Conservation (phyloP, 2,329 filamentous ascomycete genomes). For the Coniochaeta sp. region DNA sequence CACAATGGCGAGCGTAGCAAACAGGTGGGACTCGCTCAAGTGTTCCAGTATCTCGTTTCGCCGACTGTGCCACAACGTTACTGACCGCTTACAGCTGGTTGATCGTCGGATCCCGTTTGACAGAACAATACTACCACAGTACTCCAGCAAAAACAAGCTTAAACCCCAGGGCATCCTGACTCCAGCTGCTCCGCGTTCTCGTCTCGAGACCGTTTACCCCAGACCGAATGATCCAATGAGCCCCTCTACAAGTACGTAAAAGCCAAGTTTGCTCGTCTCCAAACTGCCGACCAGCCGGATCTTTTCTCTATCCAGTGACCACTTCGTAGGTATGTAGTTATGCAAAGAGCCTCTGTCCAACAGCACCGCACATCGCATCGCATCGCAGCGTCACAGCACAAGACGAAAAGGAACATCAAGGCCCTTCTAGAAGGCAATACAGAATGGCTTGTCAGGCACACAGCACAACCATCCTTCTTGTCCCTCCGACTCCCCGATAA, state of each 20-base stretch:
- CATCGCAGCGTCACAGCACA: background rate
- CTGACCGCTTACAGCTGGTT: no score
- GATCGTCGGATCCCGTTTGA: background rate
- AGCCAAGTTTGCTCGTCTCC: no score
- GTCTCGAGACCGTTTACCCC: background rate
- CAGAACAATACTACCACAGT: slow-evolving; percentile 1
- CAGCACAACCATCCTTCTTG: background rate
- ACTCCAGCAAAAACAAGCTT: slow-evolving; percentile 1
- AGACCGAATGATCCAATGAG: background rate
- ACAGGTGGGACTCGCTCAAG: background rate
- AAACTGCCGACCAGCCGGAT: no score
- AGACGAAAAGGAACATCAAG: background rate
- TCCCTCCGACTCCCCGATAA: background rate
- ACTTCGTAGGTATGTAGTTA: background rate
- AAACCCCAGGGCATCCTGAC: no score
- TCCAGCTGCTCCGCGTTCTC: background rate
- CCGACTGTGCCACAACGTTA: no score
- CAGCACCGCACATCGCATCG: background rate
- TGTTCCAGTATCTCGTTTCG: no score
- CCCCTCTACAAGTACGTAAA: no score
- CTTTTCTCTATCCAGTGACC: background rate
- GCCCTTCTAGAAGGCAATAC: background rate
- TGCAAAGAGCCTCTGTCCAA: background rate
- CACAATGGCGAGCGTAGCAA: background rate
- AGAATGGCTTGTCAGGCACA: background rate